phyloP scores from a whole-genome alignment of 2,329 filamentous ascomycete genomes.

The Xylariomycetidae sp. region DNA sequence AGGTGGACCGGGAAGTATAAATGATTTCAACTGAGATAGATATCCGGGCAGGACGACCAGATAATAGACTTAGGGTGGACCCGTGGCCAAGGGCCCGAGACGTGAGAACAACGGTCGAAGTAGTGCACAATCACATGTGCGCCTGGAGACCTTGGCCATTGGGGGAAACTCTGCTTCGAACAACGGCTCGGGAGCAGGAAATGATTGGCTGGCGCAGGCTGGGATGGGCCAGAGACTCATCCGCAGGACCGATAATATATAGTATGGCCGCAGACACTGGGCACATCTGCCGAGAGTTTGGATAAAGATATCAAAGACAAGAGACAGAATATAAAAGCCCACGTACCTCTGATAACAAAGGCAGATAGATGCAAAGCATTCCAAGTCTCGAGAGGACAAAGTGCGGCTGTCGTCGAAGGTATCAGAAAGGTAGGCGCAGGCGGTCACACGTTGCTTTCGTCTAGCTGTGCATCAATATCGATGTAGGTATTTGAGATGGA shows the following conservation, averaged over 20 bases:
- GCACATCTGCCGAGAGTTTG: conserved; percentile 22
- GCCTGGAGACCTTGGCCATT: conserved; percentile 15
- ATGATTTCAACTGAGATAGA: background rate
- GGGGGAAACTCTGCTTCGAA: conserved; percentile 24
- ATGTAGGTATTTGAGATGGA: no score
- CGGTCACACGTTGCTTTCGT: background rate
- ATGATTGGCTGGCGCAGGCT: conserved; percentile 23
- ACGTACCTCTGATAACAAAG: conserved; percentile 20
- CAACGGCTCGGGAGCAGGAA: conserved; percentile 13
- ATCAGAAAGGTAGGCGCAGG: background rate
- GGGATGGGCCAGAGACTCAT: conserved; percentile 22
- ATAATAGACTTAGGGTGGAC: conserved; percentile 11
- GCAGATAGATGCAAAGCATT: no score
- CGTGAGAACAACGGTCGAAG: conserved; percentile 10
- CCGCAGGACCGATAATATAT: conserved; percentile 27
- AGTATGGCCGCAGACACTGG: conserved; percentile 13
- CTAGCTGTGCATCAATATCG: no score
- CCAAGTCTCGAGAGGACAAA: conserved; percentile 19
- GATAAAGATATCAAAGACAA: conserved; percentile 19
- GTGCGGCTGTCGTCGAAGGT: background rate
- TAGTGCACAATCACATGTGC: conserved; percentile 25
- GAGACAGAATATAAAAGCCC: conserved; percentile 10
- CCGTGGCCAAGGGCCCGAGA: conserved; percentile 15
- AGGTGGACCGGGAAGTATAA: conserved; percentile 1
- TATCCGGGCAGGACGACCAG: conserved; percentile 2